These are phyloP conservation scores for Podospora australis DNA, from an alignment of 495 filamentous ascomycete species.

Conservation along the genomic window DNA sequence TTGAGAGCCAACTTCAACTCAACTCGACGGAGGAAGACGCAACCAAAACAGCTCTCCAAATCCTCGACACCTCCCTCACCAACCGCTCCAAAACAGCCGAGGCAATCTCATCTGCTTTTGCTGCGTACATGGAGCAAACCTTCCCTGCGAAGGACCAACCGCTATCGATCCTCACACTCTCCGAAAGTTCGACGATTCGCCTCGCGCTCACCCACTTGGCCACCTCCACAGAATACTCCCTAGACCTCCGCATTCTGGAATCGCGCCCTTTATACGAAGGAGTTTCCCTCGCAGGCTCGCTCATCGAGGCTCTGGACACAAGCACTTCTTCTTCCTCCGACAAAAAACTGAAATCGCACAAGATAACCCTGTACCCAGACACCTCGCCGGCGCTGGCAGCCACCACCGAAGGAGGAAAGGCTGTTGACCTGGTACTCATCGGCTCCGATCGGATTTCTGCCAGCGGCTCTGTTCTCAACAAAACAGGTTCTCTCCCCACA, in stretches of 20 bases:
- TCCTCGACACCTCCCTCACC: slow-evolving; percentile 49
- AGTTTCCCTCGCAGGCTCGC: slow-evolving; percentile 44
- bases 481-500: slow-evolving; percentile 55
- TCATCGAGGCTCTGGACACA: slow-evolving; percentile 39
- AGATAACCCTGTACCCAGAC: slow-evolving; percentile 52
- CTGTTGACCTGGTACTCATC: slow-evolving; percentile 49
- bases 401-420: neutral
- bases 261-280: slow-evolving; percentile 63
- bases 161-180: slow-evolving; percentile 51
- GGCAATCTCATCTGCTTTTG: slow-evolving; percentile 1
- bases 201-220: slow-evolving; percentile 21
- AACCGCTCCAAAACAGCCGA: slow-evolving; percentile 36
- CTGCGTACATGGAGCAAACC: slow-evolving; percentile 7
- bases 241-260: slow-evolving; percentile 57
- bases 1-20: slow-evolving; percentile 6
- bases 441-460: slow-evolving; percentile 57
- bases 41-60: slow-evolving; percentile 20
- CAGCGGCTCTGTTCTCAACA: slow-evolving; percentile 56
- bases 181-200: slow-evolving; percentile 55
- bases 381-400: slow-evolving; percentile 52
- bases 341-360: slow-evolving; percentile 17
- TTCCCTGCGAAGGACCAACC: neutral
- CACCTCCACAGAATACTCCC: slow-evolving; percentile 13
- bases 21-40: neutral
- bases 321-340: slow-evolving; percentile 12